These are phyloP conservation scores for Tricharina praecox DNA, from an alignment of 495 filamentous ascomycete genomes.

Conservation along the genomic window DNA sequence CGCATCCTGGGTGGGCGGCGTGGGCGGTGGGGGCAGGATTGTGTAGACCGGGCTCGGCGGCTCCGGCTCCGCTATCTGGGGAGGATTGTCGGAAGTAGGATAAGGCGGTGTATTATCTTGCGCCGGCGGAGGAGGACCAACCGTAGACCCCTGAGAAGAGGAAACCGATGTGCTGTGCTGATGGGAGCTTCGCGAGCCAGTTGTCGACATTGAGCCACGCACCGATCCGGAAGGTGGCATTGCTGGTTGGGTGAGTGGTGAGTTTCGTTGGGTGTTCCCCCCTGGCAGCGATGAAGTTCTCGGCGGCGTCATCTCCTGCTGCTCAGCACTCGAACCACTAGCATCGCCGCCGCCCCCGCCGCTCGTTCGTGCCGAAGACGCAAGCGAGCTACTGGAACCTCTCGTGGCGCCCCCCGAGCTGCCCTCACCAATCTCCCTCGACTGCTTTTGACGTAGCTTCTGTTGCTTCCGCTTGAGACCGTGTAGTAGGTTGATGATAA, in stretches of 20 bases:
- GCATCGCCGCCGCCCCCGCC: conserved; percentile 22
- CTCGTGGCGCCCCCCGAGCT: not conserved
- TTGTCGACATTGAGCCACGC: not conserved
- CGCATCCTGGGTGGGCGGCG: conserved; percentile 74
- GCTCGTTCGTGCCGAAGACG: not conserved
- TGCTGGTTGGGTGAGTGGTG: not conserved
- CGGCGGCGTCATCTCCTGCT: conserved; percentile 31
- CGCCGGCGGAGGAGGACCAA: not conserved
- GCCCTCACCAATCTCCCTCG: conserved; percentile 42
- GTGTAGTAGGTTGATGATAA: conserved; percentile 93
- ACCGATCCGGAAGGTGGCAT: not conserved
- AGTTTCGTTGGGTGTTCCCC: not conserved
- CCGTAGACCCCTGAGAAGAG: not conserved
- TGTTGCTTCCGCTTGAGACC: conserved; percentile 93
- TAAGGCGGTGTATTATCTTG: conserved; percentile 3
- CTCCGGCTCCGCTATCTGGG: conserved; percentile 14
- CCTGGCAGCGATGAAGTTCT: conserved; percentile 6
- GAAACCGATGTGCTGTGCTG: conserved; percentile 19
- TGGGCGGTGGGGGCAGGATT: conserved; percentile 53
- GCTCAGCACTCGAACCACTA: conserved; percentile 21
- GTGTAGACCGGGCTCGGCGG: conserved; percentile 30
- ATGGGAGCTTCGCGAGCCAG: conserved; percentile 12
- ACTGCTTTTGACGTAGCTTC: conserved; percentile 63
- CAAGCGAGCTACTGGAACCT: not conserved
- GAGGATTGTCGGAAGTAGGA: conserved; percentile 4